Percentiles rank a stretch among this genome's conserved stretches.
These are phyloP conservation scores for Candida verbasci DNA, from an alignment of 805 yeast genomes.

Conservation along the genomic window DNA sequence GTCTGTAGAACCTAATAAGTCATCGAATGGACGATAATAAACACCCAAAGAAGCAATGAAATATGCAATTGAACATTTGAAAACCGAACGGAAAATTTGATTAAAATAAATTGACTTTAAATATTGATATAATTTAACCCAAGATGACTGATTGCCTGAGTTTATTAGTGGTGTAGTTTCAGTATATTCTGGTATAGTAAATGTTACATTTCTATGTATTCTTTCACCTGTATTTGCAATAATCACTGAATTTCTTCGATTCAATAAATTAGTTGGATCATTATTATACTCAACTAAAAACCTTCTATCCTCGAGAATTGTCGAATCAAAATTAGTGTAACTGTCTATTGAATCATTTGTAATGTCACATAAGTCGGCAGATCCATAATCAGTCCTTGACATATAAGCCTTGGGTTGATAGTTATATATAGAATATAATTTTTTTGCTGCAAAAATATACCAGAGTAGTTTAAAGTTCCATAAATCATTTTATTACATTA, in stretches of 20 bases:
- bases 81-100: constrained; percentile 26
- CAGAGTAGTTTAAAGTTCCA: too few species aligned
- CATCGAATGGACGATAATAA: constrained; percentile 47
- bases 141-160: neutral
- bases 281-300: too few species aligned
- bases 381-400: constrained; percentile 3
- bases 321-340: neutral
- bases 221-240: constrained; percentile 36
- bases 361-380: neutral
- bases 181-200: neutral
- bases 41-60: constrained; percentile 70
- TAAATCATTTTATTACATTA: too few species aligned
- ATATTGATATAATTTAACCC: neutral
- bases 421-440: too few species aligned
- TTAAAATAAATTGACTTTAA: constrained; percentile 9
- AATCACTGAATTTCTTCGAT: constrained; percentile 31
- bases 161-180: neutral
- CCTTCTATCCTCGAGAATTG: too few species aligned
- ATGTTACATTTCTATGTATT: constrained; percentile 29
- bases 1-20: constrained; percentile 58
- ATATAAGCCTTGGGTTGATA: too few species aligned
- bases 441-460: too few species aligned
- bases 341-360: constrained; percentile 4
- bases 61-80: constrained; percentile 74
- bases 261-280: too few species aligned